Percentiles rank a stretch among this genome's conserved stretches.
Conservation (phyloP, 192 early-diverging fungal genomes). For the Coemansia sp. region DNA sequence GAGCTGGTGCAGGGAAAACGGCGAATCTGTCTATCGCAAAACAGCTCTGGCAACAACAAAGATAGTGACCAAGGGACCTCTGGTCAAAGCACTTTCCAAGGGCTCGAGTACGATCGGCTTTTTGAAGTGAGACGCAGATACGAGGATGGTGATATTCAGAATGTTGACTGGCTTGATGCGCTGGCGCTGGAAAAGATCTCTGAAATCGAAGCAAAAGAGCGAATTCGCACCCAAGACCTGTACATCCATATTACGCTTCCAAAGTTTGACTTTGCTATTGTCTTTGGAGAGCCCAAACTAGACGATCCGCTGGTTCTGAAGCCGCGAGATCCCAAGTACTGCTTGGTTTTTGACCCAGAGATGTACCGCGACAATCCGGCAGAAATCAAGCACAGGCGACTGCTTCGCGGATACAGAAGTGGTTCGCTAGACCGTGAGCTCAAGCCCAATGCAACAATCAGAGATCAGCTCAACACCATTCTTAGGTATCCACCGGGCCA, state of each 20-base stretch:
- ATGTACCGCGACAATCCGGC: constrained; percentile 88
- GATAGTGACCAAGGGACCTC: neutral
- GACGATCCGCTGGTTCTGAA: constrained; percentile 44
- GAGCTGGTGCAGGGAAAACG: constrained; percentile 85
- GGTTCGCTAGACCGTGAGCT: constrained; percentile 89
- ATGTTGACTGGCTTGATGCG: constrained; percentile 91
- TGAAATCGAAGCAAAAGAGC: constrained; percentile 62
- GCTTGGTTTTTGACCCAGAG: constrained; percentile 81
- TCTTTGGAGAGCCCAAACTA: constrained; percentile 74
- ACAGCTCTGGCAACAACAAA: constrained; percentile 49
- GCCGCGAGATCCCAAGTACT: constrained; percentile 46
- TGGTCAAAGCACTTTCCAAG: constrained; percentile 58
- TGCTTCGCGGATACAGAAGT: constrained; percentile 87
- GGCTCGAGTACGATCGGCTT: constrained; percentile 66
- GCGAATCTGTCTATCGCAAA: constrained; percentile 63
- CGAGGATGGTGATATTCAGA: constrained; percentile 84
- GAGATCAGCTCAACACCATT: constrained; percentile 95
- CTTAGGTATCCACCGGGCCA: constrained; percentile 91
- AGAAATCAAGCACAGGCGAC: constrained; percentile 88
- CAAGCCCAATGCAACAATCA: constrained; percentile 94
- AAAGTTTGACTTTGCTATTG: constrained; percentile 95
- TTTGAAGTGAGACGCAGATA: constrained; percentile 82
- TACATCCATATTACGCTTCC: constrained; percentile 89
- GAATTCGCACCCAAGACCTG: constrained; percentile 58
- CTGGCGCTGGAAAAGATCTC: constrained; percentile 88